Conservation (phyloP, 2,329 filamentous ascomycete species). For the Aspergillus sp. region DNA sequence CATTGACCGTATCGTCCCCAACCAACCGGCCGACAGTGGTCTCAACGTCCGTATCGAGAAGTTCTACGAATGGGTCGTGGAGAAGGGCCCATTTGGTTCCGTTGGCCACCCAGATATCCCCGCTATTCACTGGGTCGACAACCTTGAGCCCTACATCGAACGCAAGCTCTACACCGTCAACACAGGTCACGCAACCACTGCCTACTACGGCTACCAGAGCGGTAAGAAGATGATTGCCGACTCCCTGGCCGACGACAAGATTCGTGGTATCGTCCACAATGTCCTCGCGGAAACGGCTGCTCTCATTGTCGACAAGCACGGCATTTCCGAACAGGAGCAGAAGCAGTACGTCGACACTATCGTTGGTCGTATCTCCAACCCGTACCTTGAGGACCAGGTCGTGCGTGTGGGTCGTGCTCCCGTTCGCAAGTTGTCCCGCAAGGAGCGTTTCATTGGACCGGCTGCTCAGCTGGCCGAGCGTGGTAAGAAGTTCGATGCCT, state of each 20-base stretch:
- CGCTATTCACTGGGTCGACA: conserved; percentile 86
- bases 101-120: conserved; percentile 66
- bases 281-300: conserved; percentile 79
- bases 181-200: conserved; percentile 91
- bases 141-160: conserved; percentile 94
- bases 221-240: conserved; percentile 86
- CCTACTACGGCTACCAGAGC: conserved; percentile 86
- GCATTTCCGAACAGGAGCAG: conserved; percentile 68
- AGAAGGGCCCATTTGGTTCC: conserved; percentile 73
- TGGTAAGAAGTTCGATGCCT: conserved; percentile 62
- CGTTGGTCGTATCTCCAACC: conserved; percentile 87
- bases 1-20: conserved; percentile 95
- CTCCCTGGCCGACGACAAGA: conserved; percentile 71
- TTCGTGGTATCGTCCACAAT: conserved; percentile 70
- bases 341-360: conserved; percentile 85
- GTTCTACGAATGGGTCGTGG: conserved; percentile 99
- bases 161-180: conserved; percentile 99
- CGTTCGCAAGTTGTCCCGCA: conserved; percentile 84
- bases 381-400: conserved; percentile 82
- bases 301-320: conserved; percentile 82
- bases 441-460: conserved; percentile 92
- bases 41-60: conserved; percentile 94
- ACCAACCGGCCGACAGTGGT: conserved; percentile 71
- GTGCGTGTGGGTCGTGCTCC: conserved; percentile 94
- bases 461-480: conserved; percentile 81